Evolutionary conservation across 1,139 yeast genomes (phyloP).

Genomic region (Meyerozyma sp.): DNA sequence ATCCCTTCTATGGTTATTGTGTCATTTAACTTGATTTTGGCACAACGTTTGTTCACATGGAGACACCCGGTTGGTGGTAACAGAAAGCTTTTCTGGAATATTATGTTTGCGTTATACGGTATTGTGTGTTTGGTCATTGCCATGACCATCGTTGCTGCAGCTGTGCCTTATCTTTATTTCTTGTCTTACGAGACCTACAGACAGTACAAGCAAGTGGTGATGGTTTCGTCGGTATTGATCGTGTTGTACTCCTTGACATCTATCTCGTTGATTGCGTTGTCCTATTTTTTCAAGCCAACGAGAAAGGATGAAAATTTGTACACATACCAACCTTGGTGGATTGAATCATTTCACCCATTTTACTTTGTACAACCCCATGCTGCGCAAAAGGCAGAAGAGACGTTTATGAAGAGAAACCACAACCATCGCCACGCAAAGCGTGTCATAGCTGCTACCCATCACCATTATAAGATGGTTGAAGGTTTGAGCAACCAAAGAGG

Average conservation of each 20-base stretch:
- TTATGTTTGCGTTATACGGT: conserved; percentile 28
- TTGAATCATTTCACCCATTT: conserved; percentile 38
- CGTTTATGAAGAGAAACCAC: conserved; percentile 40
- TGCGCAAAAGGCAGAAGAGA: conserved; percentile 34
- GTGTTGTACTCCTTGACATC: conserved; percentile 33
- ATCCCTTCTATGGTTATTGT: conserved; percentile 29
- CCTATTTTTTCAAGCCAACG: conserved; percentile 39
- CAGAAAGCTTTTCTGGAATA: conserved; percentile 28
- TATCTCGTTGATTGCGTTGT: conserved; percentile 28
- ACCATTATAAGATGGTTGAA: conserved; percentile 37
- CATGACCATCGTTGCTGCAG: conserved; percentile 30
- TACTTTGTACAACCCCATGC: conserved; percentile 37
- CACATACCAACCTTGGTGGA: conserved; percentile 47
- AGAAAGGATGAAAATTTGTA: conserved; percentile 37
- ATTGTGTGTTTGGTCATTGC: conserved; percentile 27
- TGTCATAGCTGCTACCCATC: conserved; percentile 42
- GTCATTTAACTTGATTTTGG: conserved; percentile 34
- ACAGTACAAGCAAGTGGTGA: conserved; percentile 25
- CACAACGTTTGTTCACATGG: conserved; percentile 42
- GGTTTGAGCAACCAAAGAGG: conserved; percentile 39
- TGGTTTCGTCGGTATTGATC: conserved; percentile 26
- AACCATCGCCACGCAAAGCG: conserved; percentile 40
- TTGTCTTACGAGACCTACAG: conserved; percentile 17
- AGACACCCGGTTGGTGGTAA: conserved; percentile 46
- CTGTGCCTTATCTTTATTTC: conserved; percentile 28